Conservation (phyloP, 352 stramenopile species). For the Phytopythium montanum region DNA sequence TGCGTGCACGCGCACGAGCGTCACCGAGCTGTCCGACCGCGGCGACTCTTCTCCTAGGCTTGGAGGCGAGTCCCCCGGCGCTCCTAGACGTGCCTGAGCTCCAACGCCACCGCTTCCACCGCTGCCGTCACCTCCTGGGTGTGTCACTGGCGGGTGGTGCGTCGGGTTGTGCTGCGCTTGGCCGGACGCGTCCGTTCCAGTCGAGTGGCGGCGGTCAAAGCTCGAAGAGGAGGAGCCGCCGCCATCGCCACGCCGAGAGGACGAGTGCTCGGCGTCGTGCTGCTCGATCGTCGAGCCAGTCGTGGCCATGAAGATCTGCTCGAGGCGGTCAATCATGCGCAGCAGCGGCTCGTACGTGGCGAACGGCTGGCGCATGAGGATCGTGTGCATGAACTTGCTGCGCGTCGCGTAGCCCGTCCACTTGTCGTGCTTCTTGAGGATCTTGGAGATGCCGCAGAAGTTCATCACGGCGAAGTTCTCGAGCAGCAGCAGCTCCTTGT, state of each 20-base stretch:
- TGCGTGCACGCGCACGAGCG: slow-evolving; percentile 68
- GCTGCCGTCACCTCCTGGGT: slow-evolving; percentile 9
- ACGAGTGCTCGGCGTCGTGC: slow-evolving; percentile 63
- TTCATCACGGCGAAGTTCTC: slow-evolving; percentile 91
- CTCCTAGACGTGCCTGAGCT: slow-evolving; percentile 1
- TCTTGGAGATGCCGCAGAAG: slow-evolving; percentile 89
- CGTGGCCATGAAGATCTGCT: slow-evolving; percentile 87
- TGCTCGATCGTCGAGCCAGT: slow-evolving; percentile 85
- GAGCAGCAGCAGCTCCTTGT: slow-evolving; percentile 84
- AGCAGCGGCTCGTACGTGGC: slow-evolving; percentile 80
- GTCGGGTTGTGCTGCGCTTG: slow-evolving; percentile 23
- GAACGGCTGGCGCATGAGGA: slow-evolving; percentile 88
- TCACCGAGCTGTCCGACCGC: slow-evolving; percentile 52
- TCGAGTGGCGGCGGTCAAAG: slow-evolving; percentile 10
- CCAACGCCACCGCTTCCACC: slow-evolving; percentile 15
- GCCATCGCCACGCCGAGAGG: slow-evolving; percentile 30
- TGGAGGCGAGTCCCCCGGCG: neutral
- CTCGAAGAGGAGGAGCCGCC: slow-evolving; percentile 29
- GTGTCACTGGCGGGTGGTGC: slow-evolving; percentile 19
- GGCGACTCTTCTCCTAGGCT: slow-evolving; percentile 28
- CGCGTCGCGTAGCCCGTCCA: slow-evolving; percentile 90
- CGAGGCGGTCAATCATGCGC: slow-evolving; percentile 84
- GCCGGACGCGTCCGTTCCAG: slow-evolving; percentile 13
- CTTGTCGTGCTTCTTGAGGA: slow-evolving; percentile 90
- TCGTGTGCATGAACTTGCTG: slow-evolving; percentile 89